phyloP scores from a whole-genome alignment of 2,329 filamentous ascomycete species.

The Colletotrichum tropicale region DNA sequence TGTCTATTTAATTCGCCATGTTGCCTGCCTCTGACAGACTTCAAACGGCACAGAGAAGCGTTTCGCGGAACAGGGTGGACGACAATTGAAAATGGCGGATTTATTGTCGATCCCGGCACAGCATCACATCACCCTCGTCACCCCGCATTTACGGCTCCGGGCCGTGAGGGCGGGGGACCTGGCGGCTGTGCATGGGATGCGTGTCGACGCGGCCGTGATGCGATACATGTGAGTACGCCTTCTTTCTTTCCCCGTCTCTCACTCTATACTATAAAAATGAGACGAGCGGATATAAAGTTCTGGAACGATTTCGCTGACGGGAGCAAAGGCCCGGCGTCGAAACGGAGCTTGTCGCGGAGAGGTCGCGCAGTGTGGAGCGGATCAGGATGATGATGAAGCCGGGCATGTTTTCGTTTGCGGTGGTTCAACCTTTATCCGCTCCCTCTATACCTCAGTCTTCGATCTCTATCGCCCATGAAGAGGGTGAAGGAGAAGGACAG shows the following conservation, averaged over 20 bases:
- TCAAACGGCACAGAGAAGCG: no score
- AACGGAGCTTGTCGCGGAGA: not conserved
- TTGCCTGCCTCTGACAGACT: rapidly evolving
- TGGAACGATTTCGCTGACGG: not conserved
- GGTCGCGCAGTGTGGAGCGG: not conserved
- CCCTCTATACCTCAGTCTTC: not conserved
- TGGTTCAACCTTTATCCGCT: rapidly evolving
- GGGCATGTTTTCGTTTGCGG: not conserved
- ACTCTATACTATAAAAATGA: no score
- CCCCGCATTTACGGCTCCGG: not conserved
- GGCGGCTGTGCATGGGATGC: not conserved
- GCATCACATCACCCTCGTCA: not conserved
- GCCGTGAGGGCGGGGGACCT: not conserved
- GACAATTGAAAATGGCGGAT: not conserved
- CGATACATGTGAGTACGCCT: not conserved
- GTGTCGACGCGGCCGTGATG: not conserved
- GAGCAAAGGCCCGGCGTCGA: not conserved
- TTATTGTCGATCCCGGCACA: rapidly evolving
- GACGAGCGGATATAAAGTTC: no score
- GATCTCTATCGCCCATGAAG: not conserved
- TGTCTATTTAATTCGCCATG: not conserved
- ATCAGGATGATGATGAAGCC: not conserved
- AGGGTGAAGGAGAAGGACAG: not conserved
- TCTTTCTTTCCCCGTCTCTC: rapidly evolving
- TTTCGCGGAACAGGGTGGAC: no score